Conservation (phyloP, 805 yeast species). For the Lachancea waltii region DNA sequence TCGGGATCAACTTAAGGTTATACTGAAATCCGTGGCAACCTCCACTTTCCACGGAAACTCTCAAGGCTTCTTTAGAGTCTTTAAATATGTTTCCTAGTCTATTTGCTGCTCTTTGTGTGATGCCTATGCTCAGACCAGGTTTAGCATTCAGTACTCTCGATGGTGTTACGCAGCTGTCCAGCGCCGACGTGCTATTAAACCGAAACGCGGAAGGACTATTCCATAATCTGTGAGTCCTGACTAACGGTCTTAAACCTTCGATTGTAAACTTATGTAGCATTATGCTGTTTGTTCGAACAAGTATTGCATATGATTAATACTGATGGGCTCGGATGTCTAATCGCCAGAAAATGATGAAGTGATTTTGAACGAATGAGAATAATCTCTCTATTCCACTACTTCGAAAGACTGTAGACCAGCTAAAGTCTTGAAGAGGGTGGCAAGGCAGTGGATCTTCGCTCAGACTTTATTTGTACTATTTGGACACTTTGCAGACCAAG, state of each 20-base stretch:
- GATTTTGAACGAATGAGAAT: neutral
- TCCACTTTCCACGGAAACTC: constrained; percentile 83
- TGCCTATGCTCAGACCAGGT: constrained; percentile 16
- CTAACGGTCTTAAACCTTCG: neutral
- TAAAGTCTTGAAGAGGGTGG: too few relatives aligned
- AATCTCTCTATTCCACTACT: neutral
- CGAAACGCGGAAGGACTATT: neutral
- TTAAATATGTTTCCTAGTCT: constrained; percentile 24
- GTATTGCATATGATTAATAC: neutral
- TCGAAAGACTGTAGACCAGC: neutral
- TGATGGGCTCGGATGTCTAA: neutral
- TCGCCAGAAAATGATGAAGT: neutral
- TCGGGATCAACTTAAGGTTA: constrained; percentile 54
- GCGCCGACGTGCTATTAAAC: constrained; percentile 1
- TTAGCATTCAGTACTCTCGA: constrained; percentile 19
- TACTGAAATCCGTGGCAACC: constrained; percentile 99
- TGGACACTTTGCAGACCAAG: constrained; percentile 62
- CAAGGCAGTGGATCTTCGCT: too few relatives aligned
- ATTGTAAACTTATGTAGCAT: neutral
- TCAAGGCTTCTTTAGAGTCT: constrained; percentile 41
- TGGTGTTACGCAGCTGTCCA: constrained; percentile 16
- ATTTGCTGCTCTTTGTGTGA: constrained; percentile 26
- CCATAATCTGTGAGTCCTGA: neutral
- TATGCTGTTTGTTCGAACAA: neutral
- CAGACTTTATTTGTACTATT: neutral